Evolutionary conservation across 371 early-diverging fungal genomes (phyloP).

Genomic region (Amoeboradix gromovi): DNA sequence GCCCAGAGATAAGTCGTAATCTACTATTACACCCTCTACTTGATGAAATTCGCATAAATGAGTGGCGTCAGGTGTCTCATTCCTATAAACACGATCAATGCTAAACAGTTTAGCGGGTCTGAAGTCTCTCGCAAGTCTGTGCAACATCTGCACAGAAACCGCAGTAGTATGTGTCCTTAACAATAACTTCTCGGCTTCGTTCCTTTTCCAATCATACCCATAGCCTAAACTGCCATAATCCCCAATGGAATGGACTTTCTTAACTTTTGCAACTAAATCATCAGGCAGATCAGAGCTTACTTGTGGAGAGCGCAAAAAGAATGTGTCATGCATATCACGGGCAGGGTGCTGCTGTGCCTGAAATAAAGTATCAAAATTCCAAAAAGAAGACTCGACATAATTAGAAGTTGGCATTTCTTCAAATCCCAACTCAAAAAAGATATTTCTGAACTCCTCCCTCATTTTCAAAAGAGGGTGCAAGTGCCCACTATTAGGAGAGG

Average conservation of each 20-base stretch:
- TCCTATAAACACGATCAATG: slow-evolving; percentile 98
- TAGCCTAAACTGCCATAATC: slow-evolving; percentile 75
- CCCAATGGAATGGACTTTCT: slow-evolving; percentile 69
- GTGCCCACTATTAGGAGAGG: slow-evolving; percentile 56
- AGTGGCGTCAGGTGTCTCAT: slow-evolving; percentile 96
- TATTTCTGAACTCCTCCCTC: slow-evolving; percentile 91
- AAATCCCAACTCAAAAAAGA: slow-evolving; percentile 98
- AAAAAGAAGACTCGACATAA: slow-evolving; percentile 96
- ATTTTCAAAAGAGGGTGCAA: slow-evolving; percentile 97
- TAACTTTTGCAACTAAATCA: slow-evolving; percentile 69
- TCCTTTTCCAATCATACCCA: slow-evolving; percentile 68
- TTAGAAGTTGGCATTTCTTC: slow-evolving; percentile 95
- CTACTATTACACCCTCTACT: slow-evolving; percentile 96
- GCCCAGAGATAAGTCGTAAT: slow-evolving; percentile 73
- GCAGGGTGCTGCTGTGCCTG: slow-evolving; percentile 99
- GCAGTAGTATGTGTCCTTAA: slow-evolving; percentile 98
- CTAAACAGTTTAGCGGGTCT: slow-evolving; percentile 92
- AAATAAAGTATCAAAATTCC: slow-evolving; percentile 99
- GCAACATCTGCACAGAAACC: slow-evolving; percentile 70
- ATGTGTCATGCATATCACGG: slow-evolving; percentile 97
- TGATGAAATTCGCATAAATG: slow-evolving; percentile 99
- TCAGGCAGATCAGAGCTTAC: slow-evolving; percentile 41
- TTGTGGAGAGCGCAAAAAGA: slow-evolving; percentile 67
- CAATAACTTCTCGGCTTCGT: slow-evolving; percentile 80
- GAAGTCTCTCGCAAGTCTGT: slow-evolving; percentile 58